Evolutionary conservation across 225 moss, liverwort and hornwort genomes (phyloP).

Genomic region (Sphagnum tenellum): DNA sequence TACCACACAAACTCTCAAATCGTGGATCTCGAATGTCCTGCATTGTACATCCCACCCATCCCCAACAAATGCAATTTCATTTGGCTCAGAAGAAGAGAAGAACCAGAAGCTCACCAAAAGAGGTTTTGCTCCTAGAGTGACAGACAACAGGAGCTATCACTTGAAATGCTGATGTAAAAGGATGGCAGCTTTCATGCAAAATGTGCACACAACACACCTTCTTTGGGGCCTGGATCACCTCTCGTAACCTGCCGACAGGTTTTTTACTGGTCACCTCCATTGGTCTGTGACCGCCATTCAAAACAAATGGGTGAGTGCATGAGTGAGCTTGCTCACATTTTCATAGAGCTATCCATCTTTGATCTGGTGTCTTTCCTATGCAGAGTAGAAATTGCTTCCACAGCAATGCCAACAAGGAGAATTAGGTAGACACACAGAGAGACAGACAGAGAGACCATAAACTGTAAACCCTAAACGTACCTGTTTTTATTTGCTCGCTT

Average conservation of each 20-base stretch:
- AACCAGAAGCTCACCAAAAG: too few species aligned
- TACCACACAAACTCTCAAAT: slow-evolving; percentile 83
- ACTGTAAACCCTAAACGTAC: slow-evolving; percentile 8
- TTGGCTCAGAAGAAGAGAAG: too few species aligned
- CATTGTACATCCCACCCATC: neutral
- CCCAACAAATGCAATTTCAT: too few species aligned
- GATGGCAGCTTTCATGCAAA: too few species aligned
- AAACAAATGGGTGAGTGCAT: neutral
- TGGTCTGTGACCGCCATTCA: slow-evolving; percentile 36
- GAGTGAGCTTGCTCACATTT: neutral
- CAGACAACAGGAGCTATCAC: too few species aligned
- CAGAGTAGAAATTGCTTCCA: too few species aligned
- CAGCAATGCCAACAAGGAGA: neutral
- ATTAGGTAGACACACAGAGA: neutral
- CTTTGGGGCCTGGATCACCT: slow-evolving; percentile 87
- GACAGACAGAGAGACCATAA: neutral
- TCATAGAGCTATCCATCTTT: too few species aligned
- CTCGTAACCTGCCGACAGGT: slow-evolving; percentile 82
- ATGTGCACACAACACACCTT: slow-evolving; percentile 19
- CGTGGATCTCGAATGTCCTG: slow-evolving; percentile 93
- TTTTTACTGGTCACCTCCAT: slow-evolving; percentile 87
- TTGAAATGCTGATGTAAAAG: too few species aligned
- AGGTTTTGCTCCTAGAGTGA: too few species aligned
- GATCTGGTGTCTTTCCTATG: too few species aligned
- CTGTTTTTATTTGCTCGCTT: slow-evolving; percentile 97